These are phyloP conservation scores for Paramecium primaurelia DNA, from an alignment of 73 alveolate species.

Conservation along the genomic window DNA sequence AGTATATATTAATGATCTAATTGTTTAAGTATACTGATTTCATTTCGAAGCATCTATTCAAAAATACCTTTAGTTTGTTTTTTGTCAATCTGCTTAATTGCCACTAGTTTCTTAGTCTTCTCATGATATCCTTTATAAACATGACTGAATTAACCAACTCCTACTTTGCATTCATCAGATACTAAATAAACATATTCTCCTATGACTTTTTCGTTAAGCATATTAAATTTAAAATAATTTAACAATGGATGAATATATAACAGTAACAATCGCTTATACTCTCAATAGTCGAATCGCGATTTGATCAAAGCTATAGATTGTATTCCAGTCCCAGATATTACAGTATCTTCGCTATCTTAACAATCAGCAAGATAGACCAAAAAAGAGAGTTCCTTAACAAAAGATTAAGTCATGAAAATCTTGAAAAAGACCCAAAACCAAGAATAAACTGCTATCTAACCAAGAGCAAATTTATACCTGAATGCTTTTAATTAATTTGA, in stretches of 20 bases:
- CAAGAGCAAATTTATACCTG: background rate
- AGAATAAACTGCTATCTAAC: background rate
- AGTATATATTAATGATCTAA: background rate
- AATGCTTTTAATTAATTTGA: background rate
- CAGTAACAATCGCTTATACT: background rate
- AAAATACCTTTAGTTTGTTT: background rate
- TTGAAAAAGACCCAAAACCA: background rate
- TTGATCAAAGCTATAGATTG: slow-evolving; percentile 15
- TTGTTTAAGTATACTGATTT: background rate
- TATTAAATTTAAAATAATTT: background rate
- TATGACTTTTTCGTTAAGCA: slow-evolving; percentile 41
- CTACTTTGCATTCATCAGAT: background rate
- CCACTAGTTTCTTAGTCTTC: background rate
- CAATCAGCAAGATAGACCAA: background rate
- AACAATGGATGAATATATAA: slow-evolving; percentile 28
- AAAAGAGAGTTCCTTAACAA: background rate
- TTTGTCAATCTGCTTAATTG: slow-evolving; percentile 30
- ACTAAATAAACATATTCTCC: slow-evolving; percentile 12
- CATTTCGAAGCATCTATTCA: background rate
- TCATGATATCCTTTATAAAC: slow-evolving; percentile 16
- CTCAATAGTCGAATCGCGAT: slow-evolving; percentile 37
- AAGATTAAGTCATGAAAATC: background rate
- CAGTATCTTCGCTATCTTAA: slow-evolving; percentile 40
- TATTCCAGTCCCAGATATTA: slow-evolving; percentile 40
- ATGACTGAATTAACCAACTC: slow-evolving; percentile 19